Base-by-base conservation (phyloP, 768 basidiomycete species). In the Pleurotus tuoliensis region DNA sequence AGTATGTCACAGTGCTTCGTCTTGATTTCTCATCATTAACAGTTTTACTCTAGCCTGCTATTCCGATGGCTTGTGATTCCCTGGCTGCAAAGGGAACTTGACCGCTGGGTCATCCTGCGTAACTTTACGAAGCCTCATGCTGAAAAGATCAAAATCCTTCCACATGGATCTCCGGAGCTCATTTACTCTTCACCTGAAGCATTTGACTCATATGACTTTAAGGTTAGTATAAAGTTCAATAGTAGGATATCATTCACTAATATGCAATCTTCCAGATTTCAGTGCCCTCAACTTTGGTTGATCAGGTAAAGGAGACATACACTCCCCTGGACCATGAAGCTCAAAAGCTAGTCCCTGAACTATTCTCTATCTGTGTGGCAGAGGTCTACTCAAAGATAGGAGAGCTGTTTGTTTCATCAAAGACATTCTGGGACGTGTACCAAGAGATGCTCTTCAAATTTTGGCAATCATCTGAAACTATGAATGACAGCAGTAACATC, bases 41-140 rank as follows among this genome's bases (percentile, higher is more conserved):
- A 12, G 37, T 15, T 46, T 44, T 54, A 52, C 38, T 13, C 25
- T 27, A 68, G 66, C 22, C 48, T 69, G 5, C 44, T 74, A 0
- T 76, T 74, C 51, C 63, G 65, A 5, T 76, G 72, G 71, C 34
- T 76, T 9, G 65, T 64, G 3, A 66, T 73, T 47, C 72, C 73
- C 0, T 74, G 68, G 68, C 38, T 76, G 27, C 75, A 76, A 50
- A n/a, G 46, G 8, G 67, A 76, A 55, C 56, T 77, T 4, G 66
- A 76, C 60, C 39, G 56, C 2, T 76, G 64, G 64, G 55, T 65
- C 4, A 3, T 22, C 15, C 48, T 56, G 3, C 56, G 54, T 18
- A 74, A 73, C 48, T 15, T 13, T 11, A 68, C 64, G 0, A 37
- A 44, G 9, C 60, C 58, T 1, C 59, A 69, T 20, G 20, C 20